Evolutionary conservation across 768 basidiomycete species (phyloP), one percentile per base, ranked within the genome.

Genomic region (Boletus rufocinnamomeus): DNA sequence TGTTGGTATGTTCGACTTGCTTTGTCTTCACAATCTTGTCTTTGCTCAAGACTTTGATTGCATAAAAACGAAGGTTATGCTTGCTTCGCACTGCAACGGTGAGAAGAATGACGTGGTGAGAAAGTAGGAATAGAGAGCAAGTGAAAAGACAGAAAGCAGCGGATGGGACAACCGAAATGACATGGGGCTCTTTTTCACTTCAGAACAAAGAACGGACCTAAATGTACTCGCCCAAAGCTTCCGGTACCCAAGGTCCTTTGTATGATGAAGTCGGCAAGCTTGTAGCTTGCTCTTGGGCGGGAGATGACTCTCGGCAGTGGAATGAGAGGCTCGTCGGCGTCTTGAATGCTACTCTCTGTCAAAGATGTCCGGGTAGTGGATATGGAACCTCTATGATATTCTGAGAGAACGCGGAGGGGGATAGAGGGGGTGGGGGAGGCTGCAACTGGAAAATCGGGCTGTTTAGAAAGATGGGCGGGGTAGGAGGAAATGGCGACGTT

Each of bases 1-100:
- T 95, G 72, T 95, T 97, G 45, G 97, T 98, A 67, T 99, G 97
- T 69, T 98, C 93, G 50, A 98, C 86, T 72, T 99, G 97, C 77
- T 98, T 97, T 74, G 93, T 84, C 64, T 82, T 84, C 54, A 93
- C 91, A 54, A 98, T 90, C 71, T 92, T 89, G 60, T 95, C 93
- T 72, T 98, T 98, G 77, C 83, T 89, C 61, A 98, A 78, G 9
- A 98, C 94, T 72, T 98, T 98, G 80, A 96, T 86, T 50, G 95
- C 95, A 71, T 96, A 98, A 73, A 92, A 95, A 17, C 95, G 89
- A n/a, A 91, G 81, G 70, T 96, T 97, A 70, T 96, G 93, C 75
- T 88, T 91, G 72, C 93, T 95, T 59, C 90, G 86, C 30, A 93
- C 94, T 94, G 69, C 17, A 47, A 41, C 21, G 41, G 53, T 17